A percentile compares a stretch with the other conserved stretches of the same genome.
Evolutionary conservation across 2,329 filamentous ascomycete species (phyloP).

Genomic region (Pseudocercospora musae): DNA sequence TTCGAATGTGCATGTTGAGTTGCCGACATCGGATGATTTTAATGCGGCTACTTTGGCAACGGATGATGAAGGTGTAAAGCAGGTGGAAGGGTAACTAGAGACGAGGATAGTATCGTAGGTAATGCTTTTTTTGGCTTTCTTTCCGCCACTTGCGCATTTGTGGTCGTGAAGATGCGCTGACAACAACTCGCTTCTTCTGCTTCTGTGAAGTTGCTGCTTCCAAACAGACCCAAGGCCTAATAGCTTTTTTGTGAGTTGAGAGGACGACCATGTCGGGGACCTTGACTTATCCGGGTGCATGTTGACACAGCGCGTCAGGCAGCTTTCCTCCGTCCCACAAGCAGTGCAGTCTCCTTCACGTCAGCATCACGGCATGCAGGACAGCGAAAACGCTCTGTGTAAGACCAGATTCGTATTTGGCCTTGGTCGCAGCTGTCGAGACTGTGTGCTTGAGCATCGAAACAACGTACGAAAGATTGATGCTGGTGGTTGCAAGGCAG

Average conservation of each 20-base stretch:
- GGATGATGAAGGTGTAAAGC: constrained; percentile 36
- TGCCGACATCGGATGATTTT: constrained; percentile 41
- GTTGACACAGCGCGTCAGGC: not conserved
- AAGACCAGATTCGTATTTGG: constrained; percentile 13
- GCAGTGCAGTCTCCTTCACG: constrained; percentile 25
- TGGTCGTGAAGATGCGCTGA: not conserved
- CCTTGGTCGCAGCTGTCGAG: not conserved
- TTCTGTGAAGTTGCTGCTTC: not conserved
- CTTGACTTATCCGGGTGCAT: not conserved
- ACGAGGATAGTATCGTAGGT: not conserved
- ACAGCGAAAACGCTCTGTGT: constrained; percentile 14
- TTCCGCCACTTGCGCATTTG: not conserved
- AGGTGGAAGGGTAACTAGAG: constrained; percentile 37
- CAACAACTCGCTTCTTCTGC: not conserved
- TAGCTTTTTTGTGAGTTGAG: not conserved
- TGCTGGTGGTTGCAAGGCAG: constrained; percentile 17
- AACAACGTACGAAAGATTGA: constrained; percentile 18
- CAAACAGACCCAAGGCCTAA: too few species aligned
- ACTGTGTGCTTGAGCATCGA: constrained; percentile 10
- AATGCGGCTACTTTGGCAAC: constrained; percentile 36
- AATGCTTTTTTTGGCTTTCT: not conserved
- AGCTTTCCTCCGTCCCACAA: constrained; percentile 17
- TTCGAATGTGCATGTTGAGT: constrained; percentile 39
- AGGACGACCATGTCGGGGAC: not conserved
- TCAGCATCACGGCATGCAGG: constrained; percentile 11